Base-by-base conservation (phyloP, 192 early-diverging fungal genomes). In the Powellomyces hirtus region DNA sequence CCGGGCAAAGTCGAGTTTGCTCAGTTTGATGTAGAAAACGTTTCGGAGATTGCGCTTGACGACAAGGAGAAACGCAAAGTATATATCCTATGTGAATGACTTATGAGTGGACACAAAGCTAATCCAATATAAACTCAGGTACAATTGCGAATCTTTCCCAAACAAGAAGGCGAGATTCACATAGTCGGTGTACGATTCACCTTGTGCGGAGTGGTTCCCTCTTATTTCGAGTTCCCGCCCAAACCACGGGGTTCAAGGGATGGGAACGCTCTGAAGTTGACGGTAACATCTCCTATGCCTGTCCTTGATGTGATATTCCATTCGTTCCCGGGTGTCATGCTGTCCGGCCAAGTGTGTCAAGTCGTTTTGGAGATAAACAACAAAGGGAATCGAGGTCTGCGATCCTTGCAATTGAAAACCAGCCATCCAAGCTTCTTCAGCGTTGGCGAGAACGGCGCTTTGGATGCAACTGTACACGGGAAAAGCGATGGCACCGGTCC, bases 341-440 rank as follows among this genome's bases (percentile, higher is more conserved):
- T 94, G 30, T 89, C 89, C 42, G 97, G 97, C 1, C 88, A 97
- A 59, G 90, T 95, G 31, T 80, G 80, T 29, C 79, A 84, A 22
- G 76, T 87, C 0, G 83, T 88, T 0, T 45, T 97, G 52, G 88
- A 92, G 55, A 79, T 98, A 16, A 90, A 82, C 34, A 98, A 98
- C 78, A 86, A 88, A 33, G 94, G 95, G 14, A 75, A 86, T 60
- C 81, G 81, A 4, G 88, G 91, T 4, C 73, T 97, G 30, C 84
- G 79, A 14, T 84, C 82, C 55, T 68, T 97, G 34, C 76, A 82
- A 14, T 71, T 96, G 14, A 89, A 92, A 74, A 81, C 89, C 31
- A 94, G 89, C 50, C 95, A 97, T 68, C 91, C 93, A 0, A 88
- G 88, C 4, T 97, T 97, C 67, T 91, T 95, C 67, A 84, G 81